These are phyloP conservation scores for Trypanosoma melophagium DNA, from an alignment of 208 protist genomes.

Conservation along the genomic window DNA sequence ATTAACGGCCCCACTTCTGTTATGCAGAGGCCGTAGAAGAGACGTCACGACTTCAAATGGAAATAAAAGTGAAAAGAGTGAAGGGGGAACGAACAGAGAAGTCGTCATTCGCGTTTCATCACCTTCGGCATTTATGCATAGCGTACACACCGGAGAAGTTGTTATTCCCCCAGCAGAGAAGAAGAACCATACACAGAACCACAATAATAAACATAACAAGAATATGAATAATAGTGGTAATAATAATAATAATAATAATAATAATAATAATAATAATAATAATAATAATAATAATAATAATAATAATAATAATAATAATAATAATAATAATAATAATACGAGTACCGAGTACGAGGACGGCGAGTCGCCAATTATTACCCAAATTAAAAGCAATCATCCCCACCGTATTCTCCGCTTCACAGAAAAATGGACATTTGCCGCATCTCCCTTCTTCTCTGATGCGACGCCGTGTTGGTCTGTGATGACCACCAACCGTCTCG, in stretches of 20 bases:
- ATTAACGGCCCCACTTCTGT: constrained; percentile 9
- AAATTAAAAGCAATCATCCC: neutral
- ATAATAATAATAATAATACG: neutral
- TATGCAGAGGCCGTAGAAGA: neutral
- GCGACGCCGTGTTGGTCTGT: constrained; percentile 3
- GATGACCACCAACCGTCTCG: constrained; percentile 20
- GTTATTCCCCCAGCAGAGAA: no score
- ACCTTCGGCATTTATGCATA: neutral
- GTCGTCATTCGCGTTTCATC: neutral
- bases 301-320: neutral
- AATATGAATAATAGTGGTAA: neutral
- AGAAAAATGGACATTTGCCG: constrained; percentile 21
- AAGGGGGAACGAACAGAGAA: neutral
- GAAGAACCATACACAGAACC: no score
- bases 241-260: no score
- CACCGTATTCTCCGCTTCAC: neutral
- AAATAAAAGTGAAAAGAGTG: neutral
- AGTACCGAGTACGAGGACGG: neutral
- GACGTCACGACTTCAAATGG: neutral
- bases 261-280: neutral
- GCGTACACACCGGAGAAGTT: neutral
- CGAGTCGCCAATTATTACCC: neutral
- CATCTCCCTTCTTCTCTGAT: neutral
- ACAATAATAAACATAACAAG: no score
- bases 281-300: neutral